Evolutionary conservation across 2,329 filamentous ascomycete genomes (phyloP), one percentile per base, ranked within the genome.

Genomic region (Dendrostoma leiphaemia): DNA sequence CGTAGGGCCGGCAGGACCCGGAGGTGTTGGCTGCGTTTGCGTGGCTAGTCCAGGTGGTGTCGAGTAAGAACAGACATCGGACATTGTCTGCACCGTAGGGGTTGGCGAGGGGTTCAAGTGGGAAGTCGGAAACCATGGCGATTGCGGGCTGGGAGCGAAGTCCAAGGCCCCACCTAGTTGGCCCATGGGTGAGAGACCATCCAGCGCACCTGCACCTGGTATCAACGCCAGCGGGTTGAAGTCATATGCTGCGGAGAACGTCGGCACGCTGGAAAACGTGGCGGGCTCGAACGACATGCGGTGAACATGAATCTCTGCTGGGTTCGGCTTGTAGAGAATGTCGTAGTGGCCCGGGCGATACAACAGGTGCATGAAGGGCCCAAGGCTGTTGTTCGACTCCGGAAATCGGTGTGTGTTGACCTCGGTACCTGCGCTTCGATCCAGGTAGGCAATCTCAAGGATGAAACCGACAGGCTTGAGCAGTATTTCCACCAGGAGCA

Each of bases 341-440:
- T 97, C 94, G 70, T 97, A 99, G 71, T 97, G 94, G 57, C 90
- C 91, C 38, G 76, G 95, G 67, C 75, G 85, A 81, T 74, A 92
- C 65, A 78, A 79, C 57, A 80, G 74, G 61, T 83, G 76, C 32
- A 86, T 81, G 29, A 81, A 76, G 24, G 78, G 76, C 0, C 75
- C 79, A 1, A 80, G 64, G 1, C 67, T 65, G 15, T 71, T 69
- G 40, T 77, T 74, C 13, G 75, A 73, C 40, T 80, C 81, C 3
- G 80, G 85, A 63, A 88, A 83, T 21, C 80, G 80, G 67, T 89
- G 85, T 29, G 79, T 81, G 65, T 90, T 96, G 63, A 91, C 90
- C 63, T 89, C 80, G 44, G 82, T 79, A 17, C 91, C 92, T 43
- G 84, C 78, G 64, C 89, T 96, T 62, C 91, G 85, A 67, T 97